phyloP scores from a whole-genome alignment of 2,329 filamentous ascomycete species.

The Alternaria tenuissima region DNA sequence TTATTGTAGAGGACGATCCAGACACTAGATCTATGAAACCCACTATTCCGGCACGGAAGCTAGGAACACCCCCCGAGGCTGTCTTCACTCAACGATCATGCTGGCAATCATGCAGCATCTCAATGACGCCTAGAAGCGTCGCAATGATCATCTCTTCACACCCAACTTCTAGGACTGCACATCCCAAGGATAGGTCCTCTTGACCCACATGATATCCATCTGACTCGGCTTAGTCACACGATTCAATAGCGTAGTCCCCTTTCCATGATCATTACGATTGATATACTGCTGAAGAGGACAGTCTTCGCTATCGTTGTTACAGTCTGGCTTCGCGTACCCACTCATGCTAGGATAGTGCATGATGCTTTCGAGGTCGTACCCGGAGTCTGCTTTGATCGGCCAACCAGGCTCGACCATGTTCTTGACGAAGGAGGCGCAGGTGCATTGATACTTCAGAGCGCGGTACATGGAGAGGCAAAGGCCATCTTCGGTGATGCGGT shows the following conservation, averaged over 20 bases:
- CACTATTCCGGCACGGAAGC: neutral
- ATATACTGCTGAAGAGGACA: neutral
- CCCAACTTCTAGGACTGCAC: neutral
- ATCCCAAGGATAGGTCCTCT: neutral
- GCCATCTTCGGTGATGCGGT: neutral
- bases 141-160: neutral
- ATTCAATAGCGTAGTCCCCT: neutral
- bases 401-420: constrained; percentile 2
- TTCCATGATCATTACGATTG: neutral
- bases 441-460: neutral
- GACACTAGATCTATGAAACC: neutral
- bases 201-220: neutral
- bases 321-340: constrained; percentile 4
- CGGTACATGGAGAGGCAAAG: neutral
- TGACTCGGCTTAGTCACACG: neutral
- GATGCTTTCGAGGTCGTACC: constrained; percentile 1
- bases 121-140: neutral
- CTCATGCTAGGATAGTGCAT: neutral
- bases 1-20: neutral
- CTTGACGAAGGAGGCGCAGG: constrained; percentile 1
- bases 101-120: neutral
- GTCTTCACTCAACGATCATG: neutral
- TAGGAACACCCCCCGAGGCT: neutral
- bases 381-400: neutral
- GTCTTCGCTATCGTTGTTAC: neutral